A percentile compares a stretch with the other conserved stretches of the same genome.
phyloP scores from a whole-genome alignment of 257 asterid species.

The Mitragyna speciosa region DNA sequence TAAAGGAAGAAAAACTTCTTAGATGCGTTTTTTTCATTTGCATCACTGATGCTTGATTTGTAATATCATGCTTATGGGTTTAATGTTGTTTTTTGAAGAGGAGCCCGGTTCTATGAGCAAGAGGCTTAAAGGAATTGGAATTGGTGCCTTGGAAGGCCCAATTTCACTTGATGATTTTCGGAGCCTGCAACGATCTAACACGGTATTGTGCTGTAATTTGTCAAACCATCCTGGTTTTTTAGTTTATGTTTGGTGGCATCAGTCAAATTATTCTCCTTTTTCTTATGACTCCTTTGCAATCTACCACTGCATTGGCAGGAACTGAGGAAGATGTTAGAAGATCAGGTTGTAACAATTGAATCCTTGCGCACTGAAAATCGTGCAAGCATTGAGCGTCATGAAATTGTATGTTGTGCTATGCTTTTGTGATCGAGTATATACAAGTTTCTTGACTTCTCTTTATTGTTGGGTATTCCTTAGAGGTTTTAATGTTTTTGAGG shows the following conservation, averaged over 20 bases:
- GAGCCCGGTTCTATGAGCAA: conserved; percentile 68
- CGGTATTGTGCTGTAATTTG: conserved; percentile 42
- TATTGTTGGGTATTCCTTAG: neutral
- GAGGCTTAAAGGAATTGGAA: conserved; percentile 89
- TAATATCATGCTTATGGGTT: neutral
- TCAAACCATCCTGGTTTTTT: conserved; percentile 6
- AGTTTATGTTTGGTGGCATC: neutral
- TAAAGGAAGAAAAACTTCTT: neutral
- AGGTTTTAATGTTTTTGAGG: neutral
- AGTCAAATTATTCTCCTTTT: neutral
- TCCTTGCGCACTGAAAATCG: conserved; percentile 64
- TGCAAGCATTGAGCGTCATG: conserved; percentile 63
- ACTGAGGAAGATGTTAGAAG: conserved; percentile 84
- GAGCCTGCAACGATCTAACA: conserved; percentile 88
- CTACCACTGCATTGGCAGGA: conserved; percentile 50
- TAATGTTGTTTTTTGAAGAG: conserved; percentile 43
- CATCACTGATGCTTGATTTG: neutral
- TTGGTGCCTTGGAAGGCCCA: conserved; percentile 91
- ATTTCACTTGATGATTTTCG: conserved; percentile 93
- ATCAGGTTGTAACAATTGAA: conserved; percentile 65
- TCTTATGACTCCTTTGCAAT: conserved; percentile 10
- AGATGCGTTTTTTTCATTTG: no score
- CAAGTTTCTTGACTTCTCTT: neutral
- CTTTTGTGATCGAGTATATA: conserved; percentile 1
- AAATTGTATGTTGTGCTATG: conserved; percentile 52